phyloP scores from a whole-genome alignment of 148 eudicot species.

The Arctostaphylos glauca region DNA sequence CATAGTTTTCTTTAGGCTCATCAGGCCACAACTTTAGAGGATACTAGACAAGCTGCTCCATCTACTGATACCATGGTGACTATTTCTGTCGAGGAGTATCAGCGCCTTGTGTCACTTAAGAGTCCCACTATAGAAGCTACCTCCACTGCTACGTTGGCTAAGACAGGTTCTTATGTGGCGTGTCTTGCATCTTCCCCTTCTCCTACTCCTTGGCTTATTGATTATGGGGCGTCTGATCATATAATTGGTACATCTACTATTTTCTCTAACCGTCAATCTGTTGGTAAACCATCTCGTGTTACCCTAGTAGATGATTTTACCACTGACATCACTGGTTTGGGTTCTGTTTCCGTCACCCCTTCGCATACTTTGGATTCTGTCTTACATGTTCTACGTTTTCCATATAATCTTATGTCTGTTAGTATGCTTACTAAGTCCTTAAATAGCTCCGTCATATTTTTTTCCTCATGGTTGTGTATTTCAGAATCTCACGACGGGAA shows the following conservation, averaged over 20 bases:
- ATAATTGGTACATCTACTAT: not conserved
- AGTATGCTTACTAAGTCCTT: not conserved
- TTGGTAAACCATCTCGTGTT: not conserved
- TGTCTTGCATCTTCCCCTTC: not conserved
- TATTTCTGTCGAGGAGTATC: not conserved
- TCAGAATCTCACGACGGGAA: not conserved
- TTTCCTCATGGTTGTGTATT: not conserved
- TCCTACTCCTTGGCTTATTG: not conserved
- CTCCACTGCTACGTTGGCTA: not conserved
- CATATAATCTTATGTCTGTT: not conserved
- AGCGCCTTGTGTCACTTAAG: not conserved
- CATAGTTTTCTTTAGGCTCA: too few species aligned
- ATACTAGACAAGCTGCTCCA: too few species aligned
- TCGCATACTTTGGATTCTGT: not conserved
- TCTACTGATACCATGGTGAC: not conserved
- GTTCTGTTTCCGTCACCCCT: not conserved
- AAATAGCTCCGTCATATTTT: not conserved
- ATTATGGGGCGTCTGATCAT: not conserved
- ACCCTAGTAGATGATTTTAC: not conserved
- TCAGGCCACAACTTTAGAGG: too few species aligned
- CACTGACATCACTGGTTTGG: not conserved
- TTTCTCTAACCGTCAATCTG: not conserved
- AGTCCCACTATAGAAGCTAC: not conserved
- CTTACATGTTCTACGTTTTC: not conserved
- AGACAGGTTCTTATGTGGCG: not conserved